phyloP scores from a whole-genome alignment of 2,329 filamentous ascomycete genomes.

The Cryphonectria nitschkei region DNA sequence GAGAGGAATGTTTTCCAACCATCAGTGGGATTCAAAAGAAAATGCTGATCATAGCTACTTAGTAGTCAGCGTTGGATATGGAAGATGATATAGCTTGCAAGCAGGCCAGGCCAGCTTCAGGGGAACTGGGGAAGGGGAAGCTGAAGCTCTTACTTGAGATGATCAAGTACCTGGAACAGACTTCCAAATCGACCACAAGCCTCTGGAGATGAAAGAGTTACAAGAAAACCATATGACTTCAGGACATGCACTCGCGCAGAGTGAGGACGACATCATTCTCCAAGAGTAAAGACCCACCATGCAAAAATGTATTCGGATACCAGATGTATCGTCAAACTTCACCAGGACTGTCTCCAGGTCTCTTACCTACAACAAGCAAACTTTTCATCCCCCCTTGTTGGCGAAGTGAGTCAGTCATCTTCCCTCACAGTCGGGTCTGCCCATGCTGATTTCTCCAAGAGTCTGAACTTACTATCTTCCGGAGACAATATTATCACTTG shows the following conservation, averaged over 20 bases:
- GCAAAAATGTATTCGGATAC: neutral
- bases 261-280: neutral
- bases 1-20: too few relatives aligned
- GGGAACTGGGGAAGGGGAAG: neutral
- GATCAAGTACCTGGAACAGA: too few relatives aligned
- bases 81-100: neutral
- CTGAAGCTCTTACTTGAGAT: neutral
- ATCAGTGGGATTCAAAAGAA: too few relatives aligned
- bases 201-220: neutral
- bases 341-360: neutral
- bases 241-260: neutral
- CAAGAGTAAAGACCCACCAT: neutral
- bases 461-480: neutral
- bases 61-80: too few relatives aligned
- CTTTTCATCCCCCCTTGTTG: neutral
- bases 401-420: neutral
- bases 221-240: neutral
- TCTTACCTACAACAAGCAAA: neutral
- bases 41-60: too few relatives aligned
- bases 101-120: neutral
- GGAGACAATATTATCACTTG: neutral
- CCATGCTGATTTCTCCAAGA: neutral
- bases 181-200: too few relatives aligned
- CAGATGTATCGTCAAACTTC: neutral
- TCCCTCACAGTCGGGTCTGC: neutral